These are phyloP conservation scores for Zygosaccharomyces pseudorouxii DNA, from an alignment of 805 yeast genomes.

Conservation along the genomic window DNA sequence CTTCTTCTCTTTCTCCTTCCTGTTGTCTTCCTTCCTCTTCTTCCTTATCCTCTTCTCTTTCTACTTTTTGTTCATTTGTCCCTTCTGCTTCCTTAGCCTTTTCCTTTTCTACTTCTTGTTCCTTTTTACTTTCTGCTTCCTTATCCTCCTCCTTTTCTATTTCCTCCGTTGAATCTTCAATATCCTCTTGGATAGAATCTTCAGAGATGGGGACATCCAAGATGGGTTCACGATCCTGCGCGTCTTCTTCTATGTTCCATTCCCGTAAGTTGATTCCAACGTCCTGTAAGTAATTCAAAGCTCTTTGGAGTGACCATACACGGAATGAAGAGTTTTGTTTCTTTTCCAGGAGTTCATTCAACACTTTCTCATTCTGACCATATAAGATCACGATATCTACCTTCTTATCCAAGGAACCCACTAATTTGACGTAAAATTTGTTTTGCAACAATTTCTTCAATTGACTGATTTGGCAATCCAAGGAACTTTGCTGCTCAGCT, in stretches of 20 bases:
- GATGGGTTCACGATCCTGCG: conserved; percentile 4
- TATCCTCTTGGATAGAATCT: background rate
- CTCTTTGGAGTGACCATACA: conserved; percentile 21
- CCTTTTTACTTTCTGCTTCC: background rate
- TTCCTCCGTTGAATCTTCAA: background rate
- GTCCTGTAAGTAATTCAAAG: conserved; percentile 16
- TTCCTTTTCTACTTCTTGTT: background rate
- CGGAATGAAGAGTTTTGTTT: conserved; percentile 1
- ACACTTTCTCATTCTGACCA: conserved; percentile 4
- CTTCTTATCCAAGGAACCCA: conserved; percentile 4
- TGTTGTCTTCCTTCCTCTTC: background rate
- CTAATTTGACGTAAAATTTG: conserved; percentile 10
- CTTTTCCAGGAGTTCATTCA: conserved; percentile 1
- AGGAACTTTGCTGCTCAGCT: background rate
- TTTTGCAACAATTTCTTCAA: conserved; percentile 9
- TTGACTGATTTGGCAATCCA: conserved; percentile 2
- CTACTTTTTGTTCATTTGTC: background rate
- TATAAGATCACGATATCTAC: conserved; percentile 8
- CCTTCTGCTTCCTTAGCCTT: background rate
- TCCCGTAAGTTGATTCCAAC: conserved; percentile 11
- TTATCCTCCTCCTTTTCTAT: background rate
- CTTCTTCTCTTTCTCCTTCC: background rate
- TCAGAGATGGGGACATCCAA: conserved; percentile 1
- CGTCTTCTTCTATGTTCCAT: conserved; percentile 1
- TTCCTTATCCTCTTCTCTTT: too few relatives aligned